Evolutionary conservation across 2,329 filamentous ascomycete species (phyloP).

Genomic region (Pseudocercospora cruenta): DNA sequence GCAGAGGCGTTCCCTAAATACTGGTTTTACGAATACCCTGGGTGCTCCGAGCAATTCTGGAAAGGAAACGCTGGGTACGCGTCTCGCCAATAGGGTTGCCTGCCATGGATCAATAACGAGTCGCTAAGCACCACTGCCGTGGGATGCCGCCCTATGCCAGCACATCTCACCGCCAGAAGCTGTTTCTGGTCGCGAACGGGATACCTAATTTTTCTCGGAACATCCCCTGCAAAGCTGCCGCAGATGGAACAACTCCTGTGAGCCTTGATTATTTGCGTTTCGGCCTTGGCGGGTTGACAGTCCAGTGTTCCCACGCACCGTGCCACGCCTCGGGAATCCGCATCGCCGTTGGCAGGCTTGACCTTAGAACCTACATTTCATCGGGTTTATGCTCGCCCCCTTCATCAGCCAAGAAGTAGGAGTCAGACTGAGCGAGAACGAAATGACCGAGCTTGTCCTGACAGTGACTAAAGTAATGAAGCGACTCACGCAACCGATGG

Average conservation of each 20-base stretch:
- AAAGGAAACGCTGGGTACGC: not conserved
- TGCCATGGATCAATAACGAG: constrained; percentile 4
- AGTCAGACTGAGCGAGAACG: not conserved
- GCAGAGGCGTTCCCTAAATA: not conserved
- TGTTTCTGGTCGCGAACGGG: not conserved
- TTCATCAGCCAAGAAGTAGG: not conserved
- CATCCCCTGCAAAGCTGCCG: not conserved
- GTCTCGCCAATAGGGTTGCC: constrained; percentile 10
- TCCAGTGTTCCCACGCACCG: not conserved
- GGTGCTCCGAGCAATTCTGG: not conserved
- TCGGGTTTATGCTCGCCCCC: not conserved
- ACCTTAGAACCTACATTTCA: not conserved
- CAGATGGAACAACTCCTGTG: not conserved
- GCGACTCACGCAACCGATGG: not conserved
- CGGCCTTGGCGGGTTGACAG: not conserved
- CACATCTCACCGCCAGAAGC: constrained; percentile 15
- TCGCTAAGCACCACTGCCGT: not conserved
- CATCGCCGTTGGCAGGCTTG: not conserved
- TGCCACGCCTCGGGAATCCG: not conserved
- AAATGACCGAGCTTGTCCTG: not conserved
- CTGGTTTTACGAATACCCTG: constrained; percentile 6
- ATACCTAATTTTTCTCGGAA: not conserved
- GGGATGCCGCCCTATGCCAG: constrained; percentile 12
- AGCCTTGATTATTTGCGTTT: not conserved
- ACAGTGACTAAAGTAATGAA: not conserved